Evolutionary conservation across 2,329 filamentous ascomycete species (phyloP).

Genomic region (Tolypocladium album): DNA sequence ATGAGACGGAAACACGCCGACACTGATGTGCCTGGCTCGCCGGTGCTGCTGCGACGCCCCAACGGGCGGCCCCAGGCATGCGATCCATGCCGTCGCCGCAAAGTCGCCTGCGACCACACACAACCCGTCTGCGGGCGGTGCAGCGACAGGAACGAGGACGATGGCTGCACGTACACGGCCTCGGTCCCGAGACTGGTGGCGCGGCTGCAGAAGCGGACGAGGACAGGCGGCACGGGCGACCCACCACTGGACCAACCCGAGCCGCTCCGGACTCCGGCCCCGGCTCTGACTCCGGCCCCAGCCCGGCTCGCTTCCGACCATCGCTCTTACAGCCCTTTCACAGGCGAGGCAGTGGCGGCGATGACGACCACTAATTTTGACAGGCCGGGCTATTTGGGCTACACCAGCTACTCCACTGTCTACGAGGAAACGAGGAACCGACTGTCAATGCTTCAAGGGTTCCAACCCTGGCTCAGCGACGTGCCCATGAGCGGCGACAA

Average conservation of each 20-base stretch:
- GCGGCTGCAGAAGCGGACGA: not conserved
- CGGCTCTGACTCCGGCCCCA: not conserved
- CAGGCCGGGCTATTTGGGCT: slow-evolving; percentile 29
- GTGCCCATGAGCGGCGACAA: not conserved
- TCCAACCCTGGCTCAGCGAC: slow-evolving; percentile 3
- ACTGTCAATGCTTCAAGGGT: slow-evolving; percentile 18
- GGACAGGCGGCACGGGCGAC: not conserved
- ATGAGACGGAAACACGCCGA: not conserved
- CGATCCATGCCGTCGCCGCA: slow-evolving; percentile 6
- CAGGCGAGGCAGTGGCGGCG: not conserved
- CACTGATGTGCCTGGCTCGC: not conserved
- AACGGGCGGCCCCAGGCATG: slow-evolving; percentile 1
- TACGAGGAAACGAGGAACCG: slow-evolving; percentile 30
- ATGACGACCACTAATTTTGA: not conserved
- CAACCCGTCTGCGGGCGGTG: slow-evolving; percentile 25
- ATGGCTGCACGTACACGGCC: not conserved
- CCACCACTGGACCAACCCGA: not conserved
- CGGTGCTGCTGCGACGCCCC: not conserved
- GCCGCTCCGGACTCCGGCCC: not conserved
- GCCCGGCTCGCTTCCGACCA: slow-evolving; percentile 2
- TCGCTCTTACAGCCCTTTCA: not conserved
- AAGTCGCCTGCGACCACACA: slow-evolving; percentile 22
- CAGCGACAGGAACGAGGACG: slow-evolving; percentile 1
- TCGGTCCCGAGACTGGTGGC: not conserved
- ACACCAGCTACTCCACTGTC: slow-evolving; percentile 30